These are phyloP conservation scores for Aspergillus sparsus DNA, from an alignment of 495 filamentous ascomycete genomes.

Conservation along the genomic window DNA sequence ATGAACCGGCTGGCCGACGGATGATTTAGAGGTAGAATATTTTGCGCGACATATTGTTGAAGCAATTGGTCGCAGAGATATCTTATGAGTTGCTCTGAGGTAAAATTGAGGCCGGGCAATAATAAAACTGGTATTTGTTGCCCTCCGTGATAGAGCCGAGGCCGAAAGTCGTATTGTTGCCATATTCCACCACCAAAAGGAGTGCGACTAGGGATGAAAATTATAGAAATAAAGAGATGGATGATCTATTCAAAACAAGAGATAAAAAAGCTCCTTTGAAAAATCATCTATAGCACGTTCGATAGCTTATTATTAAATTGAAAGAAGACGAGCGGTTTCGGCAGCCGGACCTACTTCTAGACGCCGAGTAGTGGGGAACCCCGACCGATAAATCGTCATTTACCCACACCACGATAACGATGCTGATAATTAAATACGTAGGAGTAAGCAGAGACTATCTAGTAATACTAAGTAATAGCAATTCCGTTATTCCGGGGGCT, in stretches of 20 bases:
- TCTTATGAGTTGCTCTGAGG: slow-evolving; percentile 26
- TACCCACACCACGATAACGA: too few relatives aligned
- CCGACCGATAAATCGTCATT: not conserved
- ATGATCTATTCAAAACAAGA: not conserved
- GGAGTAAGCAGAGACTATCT: too few relatives aligned
- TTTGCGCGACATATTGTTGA: slow-evolving; percentile 10
- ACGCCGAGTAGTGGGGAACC: slow-evolving; percentile 32
- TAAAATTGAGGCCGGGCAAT: slow-evolving; percentile 31
- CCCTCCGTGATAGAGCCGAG: slow-evolving; percentile 32
- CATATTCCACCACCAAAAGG: slow-evolving; percentile 23
- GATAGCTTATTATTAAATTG: slow-evolving; percentile 6
- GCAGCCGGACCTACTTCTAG: slow-evolving; percentile 47
- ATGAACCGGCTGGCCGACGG: slow-evolving; percentile 16
- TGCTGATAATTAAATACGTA: too few relatives aligned
- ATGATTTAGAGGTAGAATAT: slow-evolving; percentile 34
- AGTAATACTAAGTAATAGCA: too few relatives aligned
- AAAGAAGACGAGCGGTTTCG: slow-evolving; percentile 17
- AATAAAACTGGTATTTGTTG: slow-evolving; percentile 9
- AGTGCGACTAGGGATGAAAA: not conserved
- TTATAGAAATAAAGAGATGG: not conserved
- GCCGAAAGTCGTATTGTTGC: slow-evolving; percentile 33
- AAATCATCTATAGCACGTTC: not conserved
- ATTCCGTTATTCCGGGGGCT: too few relatives aligned
- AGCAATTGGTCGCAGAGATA: slow-evolving; percentile 17
- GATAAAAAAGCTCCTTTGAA: slow-evolving; percentile 5